Evolutionary conservation across 1,139 yeast species (phyloP), one percentile per base, ranked within the genome.

Genomic region (Saccharomycopsis hybrid): DNA sequence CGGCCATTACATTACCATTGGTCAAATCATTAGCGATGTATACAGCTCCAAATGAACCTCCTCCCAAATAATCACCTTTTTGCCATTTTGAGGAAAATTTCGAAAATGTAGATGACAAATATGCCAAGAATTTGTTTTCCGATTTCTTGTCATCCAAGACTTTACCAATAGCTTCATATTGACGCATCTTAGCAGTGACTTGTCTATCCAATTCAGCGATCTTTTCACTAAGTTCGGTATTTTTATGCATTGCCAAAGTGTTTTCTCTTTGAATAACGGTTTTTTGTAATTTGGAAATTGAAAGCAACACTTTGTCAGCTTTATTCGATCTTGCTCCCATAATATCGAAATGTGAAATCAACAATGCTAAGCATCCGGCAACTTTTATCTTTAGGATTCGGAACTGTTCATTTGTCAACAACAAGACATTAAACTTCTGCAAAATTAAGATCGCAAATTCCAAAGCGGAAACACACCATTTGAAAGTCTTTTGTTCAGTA

Each of bases 401-500:
- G 62, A 90, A 92, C 60, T 86, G 92, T 28, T 80, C 86, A 55
- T 87, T 88, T 53, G 78, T 79, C 46, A 92, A 71, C 0, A 90
- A 88, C 52, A 90, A 70, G 43, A 92, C 88, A 60, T 90, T 90
- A 63, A 86, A 85, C 1, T 97, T 97, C 48, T 86, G 75, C 0
- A 96, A 89, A 81, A 90, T 84, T 58, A 86, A 90, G 96, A 90
- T 88, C 1, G 96, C 94, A 72, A 89, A 92, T 64, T 92, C 98
- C 58, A 92, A 73, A 0, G 98, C 97, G 13, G 87, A 75, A 27
- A 92, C 97, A 67, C 97, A 88, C 96, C 97, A 92, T 60, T 95
- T 73, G 63, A 92, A 92, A 0, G 97, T 92, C 60, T 82, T 85
- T 51, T 85, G 76, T 59, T 90, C 97, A 0, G 95, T 85, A 0